Conservation (phyloP, 2,329 filamentous ascomycete species). For the Lecanicillium sp. region DNA sequence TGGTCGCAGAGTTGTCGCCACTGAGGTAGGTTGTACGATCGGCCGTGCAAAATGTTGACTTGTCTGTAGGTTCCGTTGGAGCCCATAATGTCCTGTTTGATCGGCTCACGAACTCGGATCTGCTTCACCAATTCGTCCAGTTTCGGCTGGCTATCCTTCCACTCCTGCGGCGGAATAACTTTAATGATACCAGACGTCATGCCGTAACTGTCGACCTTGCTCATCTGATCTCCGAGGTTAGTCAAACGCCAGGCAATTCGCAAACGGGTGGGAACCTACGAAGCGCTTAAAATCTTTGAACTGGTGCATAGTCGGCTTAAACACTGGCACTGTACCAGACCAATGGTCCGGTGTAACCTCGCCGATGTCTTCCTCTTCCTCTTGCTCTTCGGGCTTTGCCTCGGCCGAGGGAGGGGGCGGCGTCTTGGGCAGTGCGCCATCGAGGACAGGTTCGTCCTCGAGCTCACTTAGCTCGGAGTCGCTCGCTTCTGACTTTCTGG, state of each 20-base stretch:
- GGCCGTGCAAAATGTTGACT: slow-evolving; percentile 91
- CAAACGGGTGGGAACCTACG: slow-evolving; percentile 40
- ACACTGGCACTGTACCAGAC: slow-evolving; percentile 86
- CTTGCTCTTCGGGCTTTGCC: slow-evolving; percentile 5
- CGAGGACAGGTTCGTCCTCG: slow-evolving; percentile 43
- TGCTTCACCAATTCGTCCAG: slow-evolving; percentile 84
- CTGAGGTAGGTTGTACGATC: slow-evolving; percentile 93
- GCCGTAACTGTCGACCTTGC: slow-evolving; percentile 84
- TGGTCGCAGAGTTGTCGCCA: slow-evolving; percentile 93
- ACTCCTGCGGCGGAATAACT: slow-evolving; percentile 87
- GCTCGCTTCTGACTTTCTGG: slow-evolving; percentile 49
- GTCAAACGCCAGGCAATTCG: slow-evolving; percentile 1
- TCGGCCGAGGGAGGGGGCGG: slow-evolving; percentile 17
- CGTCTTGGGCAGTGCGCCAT: slow-evolving; percentile 12
- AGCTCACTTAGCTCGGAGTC: slow-evolving; percentile 62
- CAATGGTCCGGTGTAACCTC: slow-evolving; percentile 82
- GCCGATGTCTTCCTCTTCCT: slow-evolving; percentile 57
- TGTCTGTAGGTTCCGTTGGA: slow-evolving; percentile 93
- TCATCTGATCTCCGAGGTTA: slow-evolving; percentile 41
- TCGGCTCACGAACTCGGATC: slow-evolving; percentile 90
- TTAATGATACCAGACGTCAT: slow-evolving; percentile 98
- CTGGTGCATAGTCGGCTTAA: slow-evolving; percentile 91
- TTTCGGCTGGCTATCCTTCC: slow-evolving; percentile 71
- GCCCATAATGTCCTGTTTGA: slow-evolving; percentile 97
- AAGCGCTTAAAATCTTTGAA: slow-evolving; percentile 91